These are phyloP conservation scores for Metarhizium rileyi DNA, from an alignment of 2,329 filamentous ascomycete species.

Conservation along the genomic window DNA sequence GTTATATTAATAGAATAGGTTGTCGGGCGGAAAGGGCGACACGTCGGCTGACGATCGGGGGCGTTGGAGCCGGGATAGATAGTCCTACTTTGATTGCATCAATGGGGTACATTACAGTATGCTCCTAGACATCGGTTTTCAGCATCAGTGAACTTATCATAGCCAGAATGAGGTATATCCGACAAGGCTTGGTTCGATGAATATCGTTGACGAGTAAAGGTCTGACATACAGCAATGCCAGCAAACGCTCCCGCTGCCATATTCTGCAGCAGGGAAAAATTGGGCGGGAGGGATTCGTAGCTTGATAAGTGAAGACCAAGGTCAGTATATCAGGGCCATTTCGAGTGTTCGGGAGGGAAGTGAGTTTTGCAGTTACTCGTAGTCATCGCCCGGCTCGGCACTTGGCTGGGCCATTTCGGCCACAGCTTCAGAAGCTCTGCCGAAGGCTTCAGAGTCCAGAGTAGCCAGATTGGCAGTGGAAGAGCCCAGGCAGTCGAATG, in stretches of 20 bases:
- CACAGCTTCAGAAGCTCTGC: slow-evolving; percentile 56
- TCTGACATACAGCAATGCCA: slow-evolving; percentile 70
- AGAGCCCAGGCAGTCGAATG: background rate
- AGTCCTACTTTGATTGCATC: slow-evolving; percentile 82
- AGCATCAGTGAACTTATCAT: background rate
- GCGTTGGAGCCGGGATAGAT: background rate
- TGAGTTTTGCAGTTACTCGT: slow-evolving; percentile 42
- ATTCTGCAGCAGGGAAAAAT: slow-evolving; percentile 89
- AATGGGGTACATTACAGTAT: slow-evolving; percentile 98
- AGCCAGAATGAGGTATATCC: background rate
- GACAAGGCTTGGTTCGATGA: background rate
- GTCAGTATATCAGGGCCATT: background rate
- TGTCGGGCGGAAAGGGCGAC: background rate
- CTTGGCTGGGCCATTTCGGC: slow-evolving; percentile 61
- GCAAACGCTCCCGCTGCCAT: slow-evolving; percentile 96
- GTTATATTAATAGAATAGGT: background rate
- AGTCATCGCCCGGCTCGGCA: slow-evolving; percentile 54
- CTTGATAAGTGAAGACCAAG: slow-evolving; percentile 24
- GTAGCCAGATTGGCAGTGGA: slow-evolving; percentile 45
- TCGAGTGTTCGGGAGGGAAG: background rate
- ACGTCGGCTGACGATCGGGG: background rate
- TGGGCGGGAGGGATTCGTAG: slow-evolving; percentile 90
- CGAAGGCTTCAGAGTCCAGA: slow-evolving; percentile 50
- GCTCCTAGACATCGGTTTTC: slow-evolving; percentile 53
- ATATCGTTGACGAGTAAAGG: background rate